Base-by-base conservation (phyloP, 2,329 filamentous ascomycete genomes). In the Penicillium polonicum region DNA sequence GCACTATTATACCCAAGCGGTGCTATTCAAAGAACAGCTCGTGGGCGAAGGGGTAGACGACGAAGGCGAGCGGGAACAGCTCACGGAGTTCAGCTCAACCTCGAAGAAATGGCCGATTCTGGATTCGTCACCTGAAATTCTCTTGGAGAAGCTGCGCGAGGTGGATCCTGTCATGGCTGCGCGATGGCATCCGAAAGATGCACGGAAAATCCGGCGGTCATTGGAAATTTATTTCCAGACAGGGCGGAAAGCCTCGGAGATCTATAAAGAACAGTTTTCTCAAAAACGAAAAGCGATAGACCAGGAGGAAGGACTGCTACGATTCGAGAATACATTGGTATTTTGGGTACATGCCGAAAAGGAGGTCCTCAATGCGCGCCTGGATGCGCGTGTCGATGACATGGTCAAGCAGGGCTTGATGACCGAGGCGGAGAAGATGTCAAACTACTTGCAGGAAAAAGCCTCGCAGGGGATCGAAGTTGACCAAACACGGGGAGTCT, bases 181-280 rank as follows among this genome's bases (percentile, higher is more conserved):
- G 44, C 83, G 88, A 57, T 99, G 94, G 94, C 95, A 99, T 74
- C 94, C 93, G 0, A 94, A 92, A 44, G 94, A 99, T 70, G 81
- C 86, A 45, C 86, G 94, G 59, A 97, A 96, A 75, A 97, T 99
- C 58, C 85, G 85, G 60, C 86, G 92, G 6, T 96, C 92, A 1
- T 81, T 99, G 4, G 90, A 97, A 69, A 97, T 99, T 51, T 97
- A 86, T 69, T 82, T 97, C 8, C 86, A 87, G 45, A 96, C 90
- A 0, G 92, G 93, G 0, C 87, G 82, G 62, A 87, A 82, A 19
- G 92, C 93, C 0, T 96, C 92, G 0, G 88, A 96, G 23, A 84
- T 96, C 1, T 99, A 99, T 68, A 86, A 85, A 3, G 87, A 94
- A 71, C 93, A 97, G 69, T 81, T 81, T 56, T 61, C 64, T 12